Conservation (phyloP, 225 moss, liverwort and hornwort species). For the Marchantia paleacea region DNA sequence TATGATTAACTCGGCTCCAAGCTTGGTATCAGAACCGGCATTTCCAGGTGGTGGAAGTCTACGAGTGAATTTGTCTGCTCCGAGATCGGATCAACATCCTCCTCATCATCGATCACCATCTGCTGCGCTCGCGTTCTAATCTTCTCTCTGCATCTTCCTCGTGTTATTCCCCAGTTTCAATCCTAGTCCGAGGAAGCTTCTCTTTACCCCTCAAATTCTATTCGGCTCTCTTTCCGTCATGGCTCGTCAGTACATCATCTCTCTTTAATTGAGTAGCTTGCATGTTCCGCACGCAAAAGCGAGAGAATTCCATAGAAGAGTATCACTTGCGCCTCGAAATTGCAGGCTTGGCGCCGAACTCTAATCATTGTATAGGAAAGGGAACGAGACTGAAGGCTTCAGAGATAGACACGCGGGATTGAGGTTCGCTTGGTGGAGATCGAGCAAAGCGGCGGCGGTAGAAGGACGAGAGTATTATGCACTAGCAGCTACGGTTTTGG, state of each 20-base stretch:
- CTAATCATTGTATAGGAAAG: not conserved
- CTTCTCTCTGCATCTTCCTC: not conserved
- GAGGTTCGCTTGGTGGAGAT: not conserved
- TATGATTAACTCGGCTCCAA: too few relatives aligned
- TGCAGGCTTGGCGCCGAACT: not conserved
- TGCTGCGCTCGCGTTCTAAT: not conserved
- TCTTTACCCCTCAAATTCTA: not conserved
- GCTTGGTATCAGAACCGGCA: too few relatives aligned
- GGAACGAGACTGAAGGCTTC: not conserved
- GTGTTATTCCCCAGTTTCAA: not conserved
- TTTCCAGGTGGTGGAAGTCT: not conserved
- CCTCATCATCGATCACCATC: not conserved
- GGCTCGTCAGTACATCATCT: not conserved
- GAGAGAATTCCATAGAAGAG: not conserved
- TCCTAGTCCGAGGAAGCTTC: not conserved
- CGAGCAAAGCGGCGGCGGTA: not conserved
- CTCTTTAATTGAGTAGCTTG: not conserved
- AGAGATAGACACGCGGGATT: not conserved
- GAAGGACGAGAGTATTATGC: not conserved
- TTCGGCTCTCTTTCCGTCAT: not conserved
- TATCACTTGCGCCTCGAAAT: not conserved
- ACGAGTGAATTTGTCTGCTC: not conserved
- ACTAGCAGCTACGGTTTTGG: not conserved
- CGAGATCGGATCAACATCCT: not conserved
- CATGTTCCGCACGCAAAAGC: not conserved